These are phyloP conservation scores for Zymoseptoria ardabiliae DNA, from an alignment of 2,329 filamentous ascomycete species.

Conservation along the genomic window DNA sequence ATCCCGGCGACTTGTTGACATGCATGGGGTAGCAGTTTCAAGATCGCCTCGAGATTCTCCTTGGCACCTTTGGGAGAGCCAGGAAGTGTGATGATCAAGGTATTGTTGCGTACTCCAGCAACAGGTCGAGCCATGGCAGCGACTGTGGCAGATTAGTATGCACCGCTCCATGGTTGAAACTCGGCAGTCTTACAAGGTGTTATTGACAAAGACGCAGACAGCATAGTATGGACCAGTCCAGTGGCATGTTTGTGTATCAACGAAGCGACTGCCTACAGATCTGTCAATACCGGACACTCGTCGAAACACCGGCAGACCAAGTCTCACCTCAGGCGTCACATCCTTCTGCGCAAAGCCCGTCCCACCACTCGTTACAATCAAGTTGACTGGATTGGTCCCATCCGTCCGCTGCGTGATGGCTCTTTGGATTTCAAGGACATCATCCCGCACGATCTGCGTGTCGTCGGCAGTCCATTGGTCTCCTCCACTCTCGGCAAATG, in stretches of 20 bases:
- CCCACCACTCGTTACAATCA: constrained; percentile 83
- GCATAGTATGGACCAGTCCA: constrained; percentile 91
- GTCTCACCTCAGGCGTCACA: constrained; percentile 72
- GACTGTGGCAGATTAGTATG: constrained; percentile 48
- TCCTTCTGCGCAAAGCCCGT: constrained; percentile 86
- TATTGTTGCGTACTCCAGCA: constrained; percentile 74
- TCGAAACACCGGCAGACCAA: not conserved
- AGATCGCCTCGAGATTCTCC: constrained; percentile 81
- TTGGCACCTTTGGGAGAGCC: constrained; percentile 92
- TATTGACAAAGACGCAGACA: constrained; percentile 71
- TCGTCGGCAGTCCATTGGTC: constrained; percentile 64
- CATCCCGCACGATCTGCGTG: constrained; percentile 72
- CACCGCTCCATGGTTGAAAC: constrained; percentile 3
- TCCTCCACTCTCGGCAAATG: constrained; percentile 60
- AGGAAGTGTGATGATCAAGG: constrained; percentile 80
- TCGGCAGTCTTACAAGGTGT: constrained; percentile 68
- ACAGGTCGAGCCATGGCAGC: constrained; percentile 94
- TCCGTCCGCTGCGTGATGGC: constrained; percentile 70
- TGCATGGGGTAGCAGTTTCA: constrained; percentile 92
- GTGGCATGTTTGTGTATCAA: constrained; percentile 79
- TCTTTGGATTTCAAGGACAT: constrained; percentile 64
- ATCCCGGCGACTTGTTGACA: constrained; percentile 79
- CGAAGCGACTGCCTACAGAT: constrained; percentile 60
- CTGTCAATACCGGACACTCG: not conserved
- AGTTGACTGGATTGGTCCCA: constrained; percentile 50